Conservation (phyloP, 2,329 filamentous ascomycete species). For the Claviceps digitariae region DNA sequence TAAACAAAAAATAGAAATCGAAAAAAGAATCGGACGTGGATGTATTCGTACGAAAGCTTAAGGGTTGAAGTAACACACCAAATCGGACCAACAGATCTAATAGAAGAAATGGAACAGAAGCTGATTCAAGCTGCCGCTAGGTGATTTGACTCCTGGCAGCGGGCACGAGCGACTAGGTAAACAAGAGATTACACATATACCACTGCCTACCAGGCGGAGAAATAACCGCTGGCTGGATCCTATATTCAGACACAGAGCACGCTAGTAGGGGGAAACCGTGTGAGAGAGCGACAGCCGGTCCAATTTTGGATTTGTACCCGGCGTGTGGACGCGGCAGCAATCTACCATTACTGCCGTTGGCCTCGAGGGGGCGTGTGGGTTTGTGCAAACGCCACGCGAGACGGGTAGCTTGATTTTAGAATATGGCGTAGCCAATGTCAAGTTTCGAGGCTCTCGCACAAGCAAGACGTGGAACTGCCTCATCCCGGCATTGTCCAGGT, state of each 20-base stretch:
- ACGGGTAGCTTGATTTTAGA: slow-evolving; percentile 1
- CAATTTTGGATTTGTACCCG: slow-evolving; percentile 6
- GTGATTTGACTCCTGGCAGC: not conserved
- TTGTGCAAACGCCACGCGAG: slow-evolving; percentile 3
- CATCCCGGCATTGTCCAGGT: not conserved
- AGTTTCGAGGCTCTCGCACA: not conserved
- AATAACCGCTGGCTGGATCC: slow-evolving; percentile 4
- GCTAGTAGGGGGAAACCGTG: slow-evolving; percentile 3
- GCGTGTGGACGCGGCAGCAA: not conserved
- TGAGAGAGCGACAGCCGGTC: slow-evolving; percentile 4
- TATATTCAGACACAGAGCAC: slow-evolving; percentile 2
- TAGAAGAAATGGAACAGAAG: not conserved
- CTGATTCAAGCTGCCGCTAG: slow-evolving; percentile 1
- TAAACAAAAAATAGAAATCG: not conserved
- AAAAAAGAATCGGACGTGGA: not conserved
- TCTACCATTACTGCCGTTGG: not conserved
- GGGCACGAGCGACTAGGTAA: not conserved
- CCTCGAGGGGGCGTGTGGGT: not conserved
- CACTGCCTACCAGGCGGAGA: slow-evolving; percentile 5
- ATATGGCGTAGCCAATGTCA: not conserved
- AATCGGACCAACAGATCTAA: not conserved
- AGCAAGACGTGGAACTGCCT: not conserved
- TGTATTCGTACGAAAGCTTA: not conserved
- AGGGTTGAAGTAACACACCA: not conserved
- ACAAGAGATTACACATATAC: not conserved